Conservation (phyloP, 768 basidiomycete species). For the Collybia mongolica region DNA sequence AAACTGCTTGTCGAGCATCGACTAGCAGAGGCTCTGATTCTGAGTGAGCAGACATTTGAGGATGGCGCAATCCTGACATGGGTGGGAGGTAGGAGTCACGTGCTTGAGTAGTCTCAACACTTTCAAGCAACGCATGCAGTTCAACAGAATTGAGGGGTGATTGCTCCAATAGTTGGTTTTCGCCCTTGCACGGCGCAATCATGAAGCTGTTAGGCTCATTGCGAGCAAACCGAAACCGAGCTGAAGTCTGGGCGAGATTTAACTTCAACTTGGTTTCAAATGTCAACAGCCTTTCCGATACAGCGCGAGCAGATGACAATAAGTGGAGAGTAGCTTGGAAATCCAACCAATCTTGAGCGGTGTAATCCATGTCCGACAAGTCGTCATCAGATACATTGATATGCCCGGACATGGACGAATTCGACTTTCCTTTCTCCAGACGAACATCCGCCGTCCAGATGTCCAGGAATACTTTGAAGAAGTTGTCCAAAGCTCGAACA, state of each 20-base stretch:
- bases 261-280: constrained; percentile 74
- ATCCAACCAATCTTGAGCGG: constrained; percentile 82
- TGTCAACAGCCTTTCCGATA: constrained; percentile 61
- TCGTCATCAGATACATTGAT: constrained; percentile 50
- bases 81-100: constrained; percentile 21
- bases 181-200: constrained; percentile 63
- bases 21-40: constrained; percentile 45
- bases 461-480: constrained; percentile 71
- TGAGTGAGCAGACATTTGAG: constrained; percentile 21
- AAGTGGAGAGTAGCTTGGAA: constrained; percentile 84
- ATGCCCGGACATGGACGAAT: constrained; percentile 24
- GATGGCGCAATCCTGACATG: constrained; percentile 29
- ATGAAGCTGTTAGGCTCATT: constrained; percentile 53
- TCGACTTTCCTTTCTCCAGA: constrained; percentile 29
- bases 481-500: constrained; percentile 69
- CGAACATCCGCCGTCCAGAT: constrained; percentile 55
- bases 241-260: constrained; percentile 57
- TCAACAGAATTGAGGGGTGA: constrained; percentile 83
- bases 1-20: constrained; percentile 54
- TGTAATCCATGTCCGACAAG: constrained; percentile 82
- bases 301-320: constrained; percentile 73
- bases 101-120: constrained; percentile 35
- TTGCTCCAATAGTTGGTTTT: constrained; percentile 74
- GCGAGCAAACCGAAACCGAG: constrained; percentile 54
- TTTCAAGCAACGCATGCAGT: constrained; percentile 60